phyloP scores from a whole-genome alignment of 2,329 filamentous ascomycete species.

The Fusarium foetens region DNA sequence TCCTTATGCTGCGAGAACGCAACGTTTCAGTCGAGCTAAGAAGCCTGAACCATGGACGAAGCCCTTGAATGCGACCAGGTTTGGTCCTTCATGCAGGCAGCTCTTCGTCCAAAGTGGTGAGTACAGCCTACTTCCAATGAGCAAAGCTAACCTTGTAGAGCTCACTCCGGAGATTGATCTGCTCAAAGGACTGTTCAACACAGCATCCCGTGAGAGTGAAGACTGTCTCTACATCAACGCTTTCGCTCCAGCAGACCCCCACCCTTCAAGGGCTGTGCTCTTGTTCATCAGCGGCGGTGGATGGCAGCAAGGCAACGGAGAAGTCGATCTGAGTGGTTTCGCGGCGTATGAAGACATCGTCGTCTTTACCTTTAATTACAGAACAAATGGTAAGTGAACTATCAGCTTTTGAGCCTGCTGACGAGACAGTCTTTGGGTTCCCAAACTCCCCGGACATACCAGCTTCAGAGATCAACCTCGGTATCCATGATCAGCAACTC shows the following conservation, averaged over 20 bases:
- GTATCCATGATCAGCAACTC: slow-evolving; percentile 43
- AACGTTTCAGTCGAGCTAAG: slow-evolving; percentile 28
- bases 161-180: slow-evolving; percentile 34
- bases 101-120: slow-evolving; percentile 28
- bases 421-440: slow-evolving; percentile 53
- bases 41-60: slow-evolving; percentile 29
- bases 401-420: not conserved
- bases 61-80: slow-evolving; percentile 13
- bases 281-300: slow-evolving; percentile 44
- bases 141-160: slow-evolving; percentile 9
- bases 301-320: slow-evolving; percentile 40
- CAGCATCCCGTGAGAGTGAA: slow-evolving; percentile 38
- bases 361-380: slow-evolving; percentile 43
- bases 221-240: slow-evolving; percentile 46
- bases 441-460: slow-evolving; percentile 54
- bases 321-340: slow-evolving; percentile 39
- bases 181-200: slow-evolving; percentile 34
- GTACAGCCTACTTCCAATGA: not conserved
- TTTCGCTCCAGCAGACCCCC: slow-evolving; percentile 35
- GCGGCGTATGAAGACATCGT: slow-evolving; percentile 44
- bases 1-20: slow-evolving; percentile 28
- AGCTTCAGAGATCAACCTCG: slow-evolving; percentile 48
- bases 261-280: slow-evolving; percentile 28
- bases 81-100: slow-evolving; percentile 35
- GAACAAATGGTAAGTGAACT: slow-evolving; percentile 35